These are phyloP conservation scores for Schizosaccharomyces octosporus DNA, from an alignment of 805 yeast genomes.

Conservation along the genomic window DNA sequence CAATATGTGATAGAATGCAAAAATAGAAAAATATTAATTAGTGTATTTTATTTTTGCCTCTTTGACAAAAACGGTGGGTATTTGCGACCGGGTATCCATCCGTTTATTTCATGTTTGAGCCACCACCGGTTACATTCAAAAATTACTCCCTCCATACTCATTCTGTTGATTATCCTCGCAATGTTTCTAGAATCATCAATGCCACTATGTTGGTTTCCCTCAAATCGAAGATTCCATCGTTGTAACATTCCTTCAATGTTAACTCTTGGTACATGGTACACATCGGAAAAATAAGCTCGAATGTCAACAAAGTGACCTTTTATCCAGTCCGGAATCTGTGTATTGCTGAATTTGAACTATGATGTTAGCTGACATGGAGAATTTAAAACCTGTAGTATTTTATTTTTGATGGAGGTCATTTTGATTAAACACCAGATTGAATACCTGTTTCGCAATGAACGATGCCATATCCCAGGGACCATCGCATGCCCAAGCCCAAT, in stretches of 20 bases:
- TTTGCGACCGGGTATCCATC: neutral
- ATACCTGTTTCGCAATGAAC: slow-evolving; percentile 4
- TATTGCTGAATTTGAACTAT: neutral
- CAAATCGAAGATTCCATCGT: neutral
- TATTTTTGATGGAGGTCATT: no score
- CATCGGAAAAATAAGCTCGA: slow-evolving; percentile 3
- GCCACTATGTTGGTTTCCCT: slow-evolving; percentile 4
- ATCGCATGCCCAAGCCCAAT: slow-evolving; percentile 2
- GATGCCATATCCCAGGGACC: slow-evolving; percentile 2
- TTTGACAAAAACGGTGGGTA: neutral
- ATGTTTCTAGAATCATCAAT: slow-evolving; percentile 5
- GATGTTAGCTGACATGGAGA: neutral
- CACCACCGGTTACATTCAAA: slow-evolving; percentile 1
- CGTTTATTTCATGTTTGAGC: neutral
- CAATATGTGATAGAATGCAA: no score
- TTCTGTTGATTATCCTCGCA: slow-evolving; percentile 1
- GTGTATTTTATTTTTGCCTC: neutral
- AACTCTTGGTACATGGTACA: neutral
- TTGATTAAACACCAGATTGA: no score
- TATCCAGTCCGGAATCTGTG: slow-evolving; percentile 1
- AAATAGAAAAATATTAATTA: no score
- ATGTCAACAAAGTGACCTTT: slow-evolving; percentile 7
- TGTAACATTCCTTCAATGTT: slow-evolving; percentile 6
- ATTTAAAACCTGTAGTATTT: no score
- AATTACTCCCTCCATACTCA: neutral